Percentiles rank a stretch among this genome's conserved stretches.
Conservation (phyloP, 2,329 filamentous ascomycete genomes). For the Alternaria novae-zelandiae region DNA sequence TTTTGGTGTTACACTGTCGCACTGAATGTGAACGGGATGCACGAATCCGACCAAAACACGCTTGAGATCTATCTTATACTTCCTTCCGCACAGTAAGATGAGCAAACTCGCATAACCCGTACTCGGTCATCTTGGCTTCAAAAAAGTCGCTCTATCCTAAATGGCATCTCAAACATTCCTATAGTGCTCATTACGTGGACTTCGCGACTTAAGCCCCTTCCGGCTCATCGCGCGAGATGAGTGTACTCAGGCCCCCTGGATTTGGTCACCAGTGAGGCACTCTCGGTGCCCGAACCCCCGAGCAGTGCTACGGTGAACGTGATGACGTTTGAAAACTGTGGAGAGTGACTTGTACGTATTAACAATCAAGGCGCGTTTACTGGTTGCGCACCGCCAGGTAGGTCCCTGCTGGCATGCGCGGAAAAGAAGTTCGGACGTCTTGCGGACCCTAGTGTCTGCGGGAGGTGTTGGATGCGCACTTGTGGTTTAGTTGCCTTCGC, state of each 20-base stretch:
- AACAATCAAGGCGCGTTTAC: background rate
- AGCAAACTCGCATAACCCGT: background rate
- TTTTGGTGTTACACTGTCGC: background rate
- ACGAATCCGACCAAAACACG: background rate
- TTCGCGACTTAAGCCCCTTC: background rate
- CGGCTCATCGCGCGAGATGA: background rate
- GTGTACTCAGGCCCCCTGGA: background rate
- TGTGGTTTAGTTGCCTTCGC: too few relatives aligned
- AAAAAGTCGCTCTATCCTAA: background rate
- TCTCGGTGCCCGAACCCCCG: background rate
- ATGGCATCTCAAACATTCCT: background rate
- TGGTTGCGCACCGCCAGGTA: background rate
- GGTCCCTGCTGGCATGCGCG: background rate
- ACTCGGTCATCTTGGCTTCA: background rate
- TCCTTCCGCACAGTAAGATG: background rate
- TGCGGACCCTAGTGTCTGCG: background rate
- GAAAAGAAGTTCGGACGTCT: background rate
- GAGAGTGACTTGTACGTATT: background rate
- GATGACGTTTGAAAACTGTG: background rate
- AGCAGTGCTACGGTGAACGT: background rate
- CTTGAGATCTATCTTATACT: background rate
- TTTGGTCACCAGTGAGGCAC: too few relatives aligned
- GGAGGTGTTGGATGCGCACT: too few relatives aligned
- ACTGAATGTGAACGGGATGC: background rate
- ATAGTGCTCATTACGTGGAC: background rate